Evolutionary conservation across 768 basidiomycete species (phyloP).

Genomic region (Suillus brevipes): DNA sequence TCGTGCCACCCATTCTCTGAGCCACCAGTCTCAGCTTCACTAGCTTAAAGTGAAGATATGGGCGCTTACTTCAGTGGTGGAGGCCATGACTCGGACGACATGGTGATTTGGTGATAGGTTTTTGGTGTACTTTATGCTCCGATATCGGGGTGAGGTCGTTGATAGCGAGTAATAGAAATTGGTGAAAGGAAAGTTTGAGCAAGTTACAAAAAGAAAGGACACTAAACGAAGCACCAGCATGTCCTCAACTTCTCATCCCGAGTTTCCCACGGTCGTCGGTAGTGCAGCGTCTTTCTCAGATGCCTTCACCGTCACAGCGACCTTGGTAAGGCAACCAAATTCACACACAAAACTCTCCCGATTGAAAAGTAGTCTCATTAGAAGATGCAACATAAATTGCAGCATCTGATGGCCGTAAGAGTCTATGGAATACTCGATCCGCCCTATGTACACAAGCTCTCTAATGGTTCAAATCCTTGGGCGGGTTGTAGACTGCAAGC

Average conservation of each 20-base stretch:
- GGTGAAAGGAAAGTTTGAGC: constrained; percentile 9
- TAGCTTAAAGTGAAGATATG: constrained; percentile 3
- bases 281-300: neutral
- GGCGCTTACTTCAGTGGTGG: constrained; percentile 68
- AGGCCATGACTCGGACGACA: constrained; percentile 82
- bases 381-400: constrained; percentile 16
- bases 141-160: neutral
- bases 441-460: constrained; percentile 11
- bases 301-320: neutral
- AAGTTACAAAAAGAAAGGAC: neutral
- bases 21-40: constrained; percentile 15
- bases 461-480: constrained; percentile 36
- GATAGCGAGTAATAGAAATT: constrained; percentile 5
- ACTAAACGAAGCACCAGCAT: neutral
- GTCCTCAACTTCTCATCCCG: neutral
- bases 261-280: constrained; percentile 23
- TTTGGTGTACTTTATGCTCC: neutral
- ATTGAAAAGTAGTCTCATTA: constrained; percentile 23
- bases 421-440: constrained; percentile 21
- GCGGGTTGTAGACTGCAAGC: constrained; percentile 40
- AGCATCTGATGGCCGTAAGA: constrained; percentile 27
- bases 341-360: neutral
- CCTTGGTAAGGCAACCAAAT: neutral
- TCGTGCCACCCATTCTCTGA: constrained; percentile 92
- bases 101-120: constrained; percentile 24